These are phyloP conservation scores for Poronia punctata DNA, from an alignment of 495 filamentous ascomycete genomes.

Conservation along the genomic window DNA sequence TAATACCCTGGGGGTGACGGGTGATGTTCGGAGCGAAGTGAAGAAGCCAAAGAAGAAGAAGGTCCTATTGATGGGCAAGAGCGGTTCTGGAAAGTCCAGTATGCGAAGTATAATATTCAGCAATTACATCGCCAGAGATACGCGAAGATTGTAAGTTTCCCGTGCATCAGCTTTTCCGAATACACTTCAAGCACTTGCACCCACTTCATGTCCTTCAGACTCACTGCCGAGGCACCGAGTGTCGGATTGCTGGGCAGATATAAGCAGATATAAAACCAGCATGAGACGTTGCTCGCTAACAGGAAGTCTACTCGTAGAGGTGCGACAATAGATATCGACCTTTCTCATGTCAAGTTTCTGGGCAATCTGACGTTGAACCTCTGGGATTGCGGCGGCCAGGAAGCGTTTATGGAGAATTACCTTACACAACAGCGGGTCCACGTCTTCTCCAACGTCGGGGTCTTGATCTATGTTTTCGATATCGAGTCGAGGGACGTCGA, in stretches of 20 bases:
- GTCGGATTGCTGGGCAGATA: background rate
- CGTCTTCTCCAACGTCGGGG: constrained; percentile 93
- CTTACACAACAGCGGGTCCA: constrained; percentile 87
- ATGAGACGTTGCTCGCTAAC: background rate
- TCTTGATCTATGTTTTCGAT: constrained; percentile 98
- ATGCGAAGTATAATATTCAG: constrained; percentile 98
- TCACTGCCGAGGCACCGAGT: no score
- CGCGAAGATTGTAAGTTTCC: constrained; percentile 58
- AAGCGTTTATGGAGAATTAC: constrained; percentile 97
- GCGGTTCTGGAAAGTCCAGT: constrained; percentile 97
- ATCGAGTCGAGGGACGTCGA: constrained; percentile 92
- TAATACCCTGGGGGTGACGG: constrained; percentile 10
- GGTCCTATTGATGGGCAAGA: constrained; percentile 73
- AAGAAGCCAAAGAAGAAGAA: constrained; percentile 58
- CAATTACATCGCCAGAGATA: constrained; percentile 96
- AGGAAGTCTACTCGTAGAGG: constrained; percentile 38
- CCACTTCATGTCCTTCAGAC: no score
- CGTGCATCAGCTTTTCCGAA: background rate
- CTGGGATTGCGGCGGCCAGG: constrained; percentile 98
- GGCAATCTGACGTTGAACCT: constrained; percentile 94
- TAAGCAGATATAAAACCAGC: background rate
- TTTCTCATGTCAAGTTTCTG: constrained; percentile 95
- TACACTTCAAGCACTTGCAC: no score
- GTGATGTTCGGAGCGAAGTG: constrained; percentile 32
- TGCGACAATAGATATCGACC: constrained; percentile 97